Conservation (phyloP, 2,329 filamentous ascomycete genomes). For the Cytospora leucostoma region DNA sequence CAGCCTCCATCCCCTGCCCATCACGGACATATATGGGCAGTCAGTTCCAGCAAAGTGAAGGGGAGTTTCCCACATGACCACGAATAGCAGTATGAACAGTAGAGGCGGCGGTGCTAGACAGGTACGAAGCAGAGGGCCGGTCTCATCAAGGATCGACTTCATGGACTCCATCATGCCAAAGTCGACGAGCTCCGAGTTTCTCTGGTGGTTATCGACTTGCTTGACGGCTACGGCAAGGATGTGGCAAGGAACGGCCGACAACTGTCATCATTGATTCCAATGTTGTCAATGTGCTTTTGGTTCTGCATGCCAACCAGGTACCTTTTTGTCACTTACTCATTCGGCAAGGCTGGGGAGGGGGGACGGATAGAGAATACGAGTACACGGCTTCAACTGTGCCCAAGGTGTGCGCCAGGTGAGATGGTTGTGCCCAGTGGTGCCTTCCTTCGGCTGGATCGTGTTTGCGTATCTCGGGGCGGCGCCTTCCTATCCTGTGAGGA, state of each 20-base stretch:
- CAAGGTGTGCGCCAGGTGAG: conserved; percentile 1
- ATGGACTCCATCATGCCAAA: background rate
- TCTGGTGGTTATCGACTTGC: background rate
- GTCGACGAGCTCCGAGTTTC: background rate
- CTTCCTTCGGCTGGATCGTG: conserved; percentile 6
- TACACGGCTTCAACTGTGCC: background rate
- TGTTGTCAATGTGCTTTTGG: background rate
- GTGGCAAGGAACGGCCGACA: conserved; percentile 8
- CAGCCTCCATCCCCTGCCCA: background rate
- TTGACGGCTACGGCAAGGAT: background rate
- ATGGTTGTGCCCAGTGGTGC: conserved; percentile 1
- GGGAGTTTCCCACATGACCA: background rate
- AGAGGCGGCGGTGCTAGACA: background rate
- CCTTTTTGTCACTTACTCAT: conserved; percentile 14
- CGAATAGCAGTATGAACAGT: background rate
- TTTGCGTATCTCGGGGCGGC: background rate
- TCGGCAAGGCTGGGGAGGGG: conserved; percentile 3
- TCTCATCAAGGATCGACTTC: background rate
- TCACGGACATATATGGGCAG: too few relatives aligned
- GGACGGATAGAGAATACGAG: background rate
- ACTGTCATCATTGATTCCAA: background rate
- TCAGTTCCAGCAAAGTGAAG: background rate
- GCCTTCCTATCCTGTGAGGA: conserved; percentile 18
- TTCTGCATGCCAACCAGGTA: background rate
- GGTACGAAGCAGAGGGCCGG: background rate